These are phyloP conservation scores for Puya raimondii DNA, from an alignment of 176 grass and related monocot genomes.

Conservation along the genomic window DNA sequence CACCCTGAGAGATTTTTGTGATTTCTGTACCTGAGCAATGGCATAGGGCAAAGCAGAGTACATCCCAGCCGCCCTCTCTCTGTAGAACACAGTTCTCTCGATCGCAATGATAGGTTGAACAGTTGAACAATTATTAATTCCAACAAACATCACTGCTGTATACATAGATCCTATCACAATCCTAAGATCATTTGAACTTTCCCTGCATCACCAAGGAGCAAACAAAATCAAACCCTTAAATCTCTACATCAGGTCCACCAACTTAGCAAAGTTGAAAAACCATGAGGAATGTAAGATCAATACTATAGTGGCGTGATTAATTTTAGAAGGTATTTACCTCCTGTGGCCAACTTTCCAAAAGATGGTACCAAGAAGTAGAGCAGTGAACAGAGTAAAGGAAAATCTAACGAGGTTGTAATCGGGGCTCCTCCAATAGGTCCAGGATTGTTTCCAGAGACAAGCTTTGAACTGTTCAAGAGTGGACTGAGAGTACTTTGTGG, in stretches of 20 bases:
- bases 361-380: constrained; percentile 84
- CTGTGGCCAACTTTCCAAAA: constrained; percentile 86
- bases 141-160: constrained; percentile 79
- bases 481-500: constrained; percentile 67
- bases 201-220: constrained; percentile 40
- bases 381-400: constrained; percentile 82
- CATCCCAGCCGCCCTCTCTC: constrained; percentile 97
- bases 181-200: constrained; percentile 54
- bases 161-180: constrained; percentile 92
- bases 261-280: not conserved
- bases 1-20: not conserved
- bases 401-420: constrained; percentile 98
- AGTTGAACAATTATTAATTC: constrained; percentile 91
- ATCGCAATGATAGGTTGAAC: constrained; percentile 82
- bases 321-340: constrained; percentile 35
- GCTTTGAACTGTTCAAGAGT: constrained; percentile 69
- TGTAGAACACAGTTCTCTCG: constrained; percentile 92
- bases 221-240: constrained; percentile 15
- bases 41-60: constrained; percentile 94
- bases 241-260: not conserved
- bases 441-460: constrained; percentile 95
- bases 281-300: not conserved
- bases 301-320: not conserved
- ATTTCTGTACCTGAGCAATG: constrained; percentile 70
- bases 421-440: constrained; percentile 91